These are phyloP conservation scores for Orobanche coerulescens DNA, from an alignment of 257 asterid species.

Conservation along the genomic window DNA sequence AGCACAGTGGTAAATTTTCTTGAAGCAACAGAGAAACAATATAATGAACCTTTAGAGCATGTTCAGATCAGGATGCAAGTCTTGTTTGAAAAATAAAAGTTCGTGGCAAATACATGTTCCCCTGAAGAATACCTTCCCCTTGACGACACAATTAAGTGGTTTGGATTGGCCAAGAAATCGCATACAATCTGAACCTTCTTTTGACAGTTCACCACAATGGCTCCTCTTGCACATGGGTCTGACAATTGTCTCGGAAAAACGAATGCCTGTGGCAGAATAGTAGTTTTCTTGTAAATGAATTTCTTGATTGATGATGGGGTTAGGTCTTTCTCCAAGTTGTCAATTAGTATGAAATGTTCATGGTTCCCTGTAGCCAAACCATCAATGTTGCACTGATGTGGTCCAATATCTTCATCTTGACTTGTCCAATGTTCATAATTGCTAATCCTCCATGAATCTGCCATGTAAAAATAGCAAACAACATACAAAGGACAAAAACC, in stretches of 20 bases:
- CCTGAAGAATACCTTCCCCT: conserved; percentile 44
- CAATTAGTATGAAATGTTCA: conserved; percentile 27
- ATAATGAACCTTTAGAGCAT: conserved; percentile 5
- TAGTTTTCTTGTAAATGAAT: conserved; percentile 28
- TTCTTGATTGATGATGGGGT: conserved; percentile 20
- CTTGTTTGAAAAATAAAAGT: neutral
- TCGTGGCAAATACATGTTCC: neutral
- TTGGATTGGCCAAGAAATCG: conserved; percentile 38
- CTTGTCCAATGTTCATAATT: conserved; percentile 4
- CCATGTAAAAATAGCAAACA: conserved; percentile 5
- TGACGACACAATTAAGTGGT: conserved; percentile 42
- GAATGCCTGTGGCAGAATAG: conserved; percentile 34
- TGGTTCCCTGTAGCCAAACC: neutral
- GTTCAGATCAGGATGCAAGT: conserved; percentile 1
- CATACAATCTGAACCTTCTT: conserved; percentile 28
- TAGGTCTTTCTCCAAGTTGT: conserved; percentile 44
- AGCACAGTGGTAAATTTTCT: neutral
- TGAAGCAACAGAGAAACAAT: neutral
- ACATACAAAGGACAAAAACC: neutral
- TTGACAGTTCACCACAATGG: conserved; percentile 35
- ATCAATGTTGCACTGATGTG: conserved; percentile 15
- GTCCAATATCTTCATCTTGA: conserved; percentile 44
- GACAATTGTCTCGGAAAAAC: conserved; percentile 35
- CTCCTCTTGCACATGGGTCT: conserved; percentile 39
- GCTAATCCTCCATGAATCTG: conserved; percentile 15